Evolutionary conservation across 192 early-diverging fungal species (phyloP), one percentile per base, ranked within the genome.

Genomic region (Coemansia sp.): DNA sequence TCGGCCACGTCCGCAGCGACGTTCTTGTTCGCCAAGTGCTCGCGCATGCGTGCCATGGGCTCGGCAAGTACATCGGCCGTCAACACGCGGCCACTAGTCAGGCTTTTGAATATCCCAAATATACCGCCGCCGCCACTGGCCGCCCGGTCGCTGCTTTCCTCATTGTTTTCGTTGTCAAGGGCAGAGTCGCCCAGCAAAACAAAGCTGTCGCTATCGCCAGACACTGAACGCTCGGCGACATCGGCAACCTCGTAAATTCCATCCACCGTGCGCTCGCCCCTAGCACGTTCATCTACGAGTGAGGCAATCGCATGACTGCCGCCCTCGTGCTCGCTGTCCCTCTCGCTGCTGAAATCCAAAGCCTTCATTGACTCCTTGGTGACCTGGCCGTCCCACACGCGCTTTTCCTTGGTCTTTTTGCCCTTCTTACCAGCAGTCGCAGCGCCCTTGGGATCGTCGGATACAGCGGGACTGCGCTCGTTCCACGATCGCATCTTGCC

Each of bases 1-100:
- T 89, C 81, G 6, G 94, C 89, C 56, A 95, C 93, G 68, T 96
- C 91, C 1, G 91, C 87, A 0, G 96, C 96, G 2, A 98, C 96
- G 72, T 98, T 98, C 79, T 96, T 95, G 73, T 87, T 88, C 48
- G 96, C 87, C 64, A 98, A 71, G 72, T 97, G 95, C 67, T 95
- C 92, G 67, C 91, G 92, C 92, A 98, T 95, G 68, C 89, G 93
- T 35, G 85, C 81, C 85, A 98, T 86, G 6, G 90, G 87, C n/a
- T 92, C 92, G 4, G 88, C 89, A 50, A 98, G 79, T 36, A 85
- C 84, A 29, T 89, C 88, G 13, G 82, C 83, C 16, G 87, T 90
- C 68, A 98, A 86, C 63, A 90, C 87, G 62, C 87, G 85, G 33
- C 90, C 88, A 17, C 89, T 85, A 6, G 91, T 89, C 70, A 93